Percentiles rank a stretch among this genome's conserved stretches.
These are phyloP conservation scores for Pholiota microspora DNA, from an alignment of 768 basidiomycete species.

Conservation along the genomic window DNA sequence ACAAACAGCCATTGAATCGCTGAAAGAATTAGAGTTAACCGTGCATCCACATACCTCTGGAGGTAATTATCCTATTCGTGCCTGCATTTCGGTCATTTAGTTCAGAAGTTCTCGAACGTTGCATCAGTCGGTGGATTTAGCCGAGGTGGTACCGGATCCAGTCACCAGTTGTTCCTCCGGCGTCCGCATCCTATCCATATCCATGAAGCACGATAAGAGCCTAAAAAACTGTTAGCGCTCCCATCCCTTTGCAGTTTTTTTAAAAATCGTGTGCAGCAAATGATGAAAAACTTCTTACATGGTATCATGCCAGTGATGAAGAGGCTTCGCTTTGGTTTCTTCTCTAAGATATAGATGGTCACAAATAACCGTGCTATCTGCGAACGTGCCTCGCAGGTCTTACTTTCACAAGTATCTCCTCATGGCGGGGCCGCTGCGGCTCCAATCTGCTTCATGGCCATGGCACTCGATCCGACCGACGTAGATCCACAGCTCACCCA, in stretches of 20 bases:
- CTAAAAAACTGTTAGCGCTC: not conserved
- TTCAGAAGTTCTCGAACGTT: not conserved
- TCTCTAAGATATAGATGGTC: too few species aligned
- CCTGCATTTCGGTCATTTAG: not conserved
- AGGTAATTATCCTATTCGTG: not conserved
- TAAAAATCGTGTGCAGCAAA: not conserved
- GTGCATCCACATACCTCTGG: not conserved
- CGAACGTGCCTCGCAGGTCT: not conserved
- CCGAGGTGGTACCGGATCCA: not conserved
- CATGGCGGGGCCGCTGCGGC: not conserved
- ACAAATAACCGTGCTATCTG: not conserved
- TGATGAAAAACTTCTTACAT: not conserved
- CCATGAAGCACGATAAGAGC: not conserved
- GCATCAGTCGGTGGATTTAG: not conserved
- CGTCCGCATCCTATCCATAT: not conserved
- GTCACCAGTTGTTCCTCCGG: too few species aligned
- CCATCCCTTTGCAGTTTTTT: not conserved
- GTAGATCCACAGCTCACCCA: not conserved
- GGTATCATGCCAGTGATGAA: not conserved
- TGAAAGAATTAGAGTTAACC: not conserved
- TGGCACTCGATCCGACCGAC: constrained; percentile 1
- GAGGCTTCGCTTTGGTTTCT: too few species aligned
- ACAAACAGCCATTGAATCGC: too few species aligned
- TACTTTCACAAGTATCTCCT: not conserved
- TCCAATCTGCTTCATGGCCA: not conserved